Evolutionary conservation across 2,329 filamentous ascomycete genomes (phyloP).

Genomic region (Byssochlamys sp.): DNA sequence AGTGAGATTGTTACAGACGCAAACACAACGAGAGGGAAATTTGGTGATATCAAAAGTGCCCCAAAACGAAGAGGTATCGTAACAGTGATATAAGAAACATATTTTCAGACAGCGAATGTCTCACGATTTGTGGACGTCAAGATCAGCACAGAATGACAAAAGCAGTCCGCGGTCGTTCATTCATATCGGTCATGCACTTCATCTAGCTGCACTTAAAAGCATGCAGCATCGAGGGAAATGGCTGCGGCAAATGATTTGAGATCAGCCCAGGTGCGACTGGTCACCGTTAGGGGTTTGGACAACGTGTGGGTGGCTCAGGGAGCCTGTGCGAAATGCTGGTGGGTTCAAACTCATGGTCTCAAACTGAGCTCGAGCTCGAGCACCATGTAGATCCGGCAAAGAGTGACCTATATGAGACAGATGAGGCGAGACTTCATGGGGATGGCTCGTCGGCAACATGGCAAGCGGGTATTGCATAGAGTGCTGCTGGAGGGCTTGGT

Average conservation of each 20-base stretch:
- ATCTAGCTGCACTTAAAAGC: not conserved
- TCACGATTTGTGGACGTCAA: not conserved
- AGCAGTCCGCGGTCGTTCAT: not conserved
- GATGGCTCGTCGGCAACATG: slow-evolving; percentile 14
- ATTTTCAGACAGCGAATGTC: not conserved
- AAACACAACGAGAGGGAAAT: not conserved
- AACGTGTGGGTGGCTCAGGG: slow-evolving; percentile 19
- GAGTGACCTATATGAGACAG: slow-evolving; percentile 1
- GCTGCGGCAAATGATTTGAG: not conserved
- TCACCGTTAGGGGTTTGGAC: slow-evolving; percentile 1
- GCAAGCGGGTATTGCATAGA: slow-evolving; percentile 21
- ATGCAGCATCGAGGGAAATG: not conserved
- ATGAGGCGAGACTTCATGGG: slow-evolving; percentile 17
- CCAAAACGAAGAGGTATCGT: not conserved
- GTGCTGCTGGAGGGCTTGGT: slow-evolving; percentile 16
- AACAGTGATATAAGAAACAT: not conserved
- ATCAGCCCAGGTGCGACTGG: not conserved
- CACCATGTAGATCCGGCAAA: slow-evolving; percentile 4
- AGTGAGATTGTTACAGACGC: not conserved
- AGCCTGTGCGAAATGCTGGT: slow-evolving; percentile 23
- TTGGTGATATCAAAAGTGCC: not conserved
- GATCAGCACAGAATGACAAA: not conserved
- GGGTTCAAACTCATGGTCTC: slow-evolving; percentile 12
- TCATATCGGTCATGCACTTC: not conserved
- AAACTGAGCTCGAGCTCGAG: slow-evolving; percentile 11